Conservation (phyloP, 2,329 filamentous ascomycete species). For the Thermochaetoides dissita region DNA sequence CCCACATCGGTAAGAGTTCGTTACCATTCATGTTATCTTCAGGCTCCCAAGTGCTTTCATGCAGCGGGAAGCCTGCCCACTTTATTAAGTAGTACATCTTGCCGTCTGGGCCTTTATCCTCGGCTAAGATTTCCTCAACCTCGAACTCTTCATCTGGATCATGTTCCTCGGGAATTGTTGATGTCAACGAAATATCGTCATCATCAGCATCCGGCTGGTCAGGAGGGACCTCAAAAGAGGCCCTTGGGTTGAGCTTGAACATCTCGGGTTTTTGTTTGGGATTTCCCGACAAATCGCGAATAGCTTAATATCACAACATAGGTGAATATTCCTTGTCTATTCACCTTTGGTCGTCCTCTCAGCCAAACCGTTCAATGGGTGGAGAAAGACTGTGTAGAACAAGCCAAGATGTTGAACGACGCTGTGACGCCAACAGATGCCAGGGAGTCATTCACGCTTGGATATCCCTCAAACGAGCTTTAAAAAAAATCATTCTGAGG, state of each 20-base stretch:
- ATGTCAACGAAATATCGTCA: conserved; percentile 42
- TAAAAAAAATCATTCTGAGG: too few species aligned
- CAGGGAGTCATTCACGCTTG: too few species aligned
- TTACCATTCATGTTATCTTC: conserved; percentile 24
- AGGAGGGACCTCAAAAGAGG: not conserved
- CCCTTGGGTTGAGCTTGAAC: conserved; percentile 6
- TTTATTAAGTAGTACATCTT: conserved; percentile 42
- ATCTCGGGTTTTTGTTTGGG: conserved; percentile 1
- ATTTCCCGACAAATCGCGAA: not conserved
- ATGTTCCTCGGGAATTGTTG: conserved; percentile 25
- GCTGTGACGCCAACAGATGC: too few species aligned
- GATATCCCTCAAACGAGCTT: too few species aligned
- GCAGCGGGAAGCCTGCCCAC: conserved; percentile 46
- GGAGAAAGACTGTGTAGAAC: too few species aligned
- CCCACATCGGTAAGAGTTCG: conserved; percentile 29
- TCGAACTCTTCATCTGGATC: conserved; percentile 34
- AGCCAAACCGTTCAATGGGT: too few species aligned
- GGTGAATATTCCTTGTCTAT: too few species aligned
- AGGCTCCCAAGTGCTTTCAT: conserved; percentile 45
- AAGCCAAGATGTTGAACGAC: too few species aligned
- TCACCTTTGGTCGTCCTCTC: too few species aligned
- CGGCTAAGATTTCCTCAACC: conserved; percentile 39
- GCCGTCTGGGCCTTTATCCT: conserved; percentile 22
- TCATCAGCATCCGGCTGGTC: conserved; percentile 23
- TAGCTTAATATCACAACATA: too few species aligned